These are phyloP conservation scores for Alternaria sp. DNA, from an alignment of 2,329 filamentous ascomycete genomes.

Conservation along the genomic window DNA sequence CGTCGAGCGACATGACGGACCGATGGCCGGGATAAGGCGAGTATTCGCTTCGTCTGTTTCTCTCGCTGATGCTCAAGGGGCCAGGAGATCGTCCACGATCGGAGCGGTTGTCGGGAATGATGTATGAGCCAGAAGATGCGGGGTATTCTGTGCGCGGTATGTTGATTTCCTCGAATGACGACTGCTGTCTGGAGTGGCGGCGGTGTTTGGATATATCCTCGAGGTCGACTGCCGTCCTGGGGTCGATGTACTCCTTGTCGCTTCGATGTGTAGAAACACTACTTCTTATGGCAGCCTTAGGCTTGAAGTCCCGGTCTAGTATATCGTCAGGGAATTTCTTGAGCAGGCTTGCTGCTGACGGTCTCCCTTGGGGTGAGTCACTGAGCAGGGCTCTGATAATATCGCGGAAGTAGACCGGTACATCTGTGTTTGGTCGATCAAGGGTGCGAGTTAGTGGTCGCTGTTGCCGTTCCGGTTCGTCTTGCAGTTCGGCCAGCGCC, in stretches of 20 bases:
- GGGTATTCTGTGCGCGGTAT: slow-evolving; percentile 53
- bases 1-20: slow-evolving; percentile 48
- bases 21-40: slow-evolving; percentile 43
- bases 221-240: slow-evolving; percentile 51
- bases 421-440: slow-evolving; percentile 47
- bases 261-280: slow-evolving; percentile 51
- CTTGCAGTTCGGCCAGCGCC: slow-evolving; percentile 84
- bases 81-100: slow-evolving; percentile 35
- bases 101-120: slow-evolving; percentile 38
- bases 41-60: slow-evolving; percentile 44
- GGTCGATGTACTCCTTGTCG: slow-evolving; percentile 57
- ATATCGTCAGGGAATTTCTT: slow-evolving; percentile 37
- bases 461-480: slow-evolving; percentile 83
- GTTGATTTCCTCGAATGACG: slow-evolving; percentile 40
- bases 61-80: slow-evolving; percentile 22
- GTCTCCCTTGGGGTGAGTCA: slow-evolving; percentile 72
- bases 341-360: slow-evolving; percentile 76
- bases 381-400: slow-evolving; percentile 80
- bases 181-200: slow-evolving; percentile 32
- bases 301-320: slow-evolving; percentile 16
- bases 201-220: slow-evolving; percentile 50
- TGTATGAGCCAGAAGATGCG: slow-evolving; percentile 53
- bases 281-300: slow-evolving; percentile 30
- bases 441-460: slow-evolving; percentile 63
- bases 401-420: slow-evolving; percentile 80